Conservation (phyloP, 495 filamentous ascomycete species). For the Xylaria acuta region DNA sequence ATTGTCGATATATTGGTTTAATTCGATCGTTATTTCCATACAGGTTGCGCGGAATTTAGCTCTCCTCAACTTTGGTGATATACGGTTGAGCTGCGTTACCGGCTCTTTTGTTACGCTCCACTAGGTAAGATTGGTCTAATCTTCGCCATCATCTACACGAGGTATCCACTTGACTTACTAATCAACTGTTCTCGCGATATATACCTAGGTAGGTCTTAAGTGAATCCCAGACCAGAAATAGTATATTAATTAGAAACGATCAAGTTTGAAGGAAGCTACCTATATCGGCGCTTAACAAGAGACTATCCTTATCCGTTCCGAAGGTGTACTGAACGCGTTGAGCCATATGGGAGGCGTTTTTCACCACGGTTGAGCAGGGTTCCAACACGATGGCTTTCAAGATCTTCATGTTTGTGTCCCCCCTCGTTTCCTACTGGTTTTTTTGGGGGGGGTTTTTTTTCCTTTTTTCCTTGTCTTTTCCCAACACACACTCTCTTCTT, state of each 20-base stretch:
- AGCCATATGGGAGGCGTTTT: neutral
- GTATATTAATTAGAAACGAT: neutral
- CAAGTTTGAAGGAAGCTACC: neutral
- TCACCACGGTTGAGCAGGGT: neutral
- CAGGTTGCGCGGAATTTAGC: neutral
- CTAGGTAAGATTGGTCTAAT: neutral
- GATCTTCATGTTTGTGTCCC: conserved; percentile 14
- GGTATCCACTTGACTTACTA: conserved; percentile 9
- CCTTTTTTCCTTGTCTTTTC: no score
- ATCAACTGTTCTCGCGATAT: neutral
- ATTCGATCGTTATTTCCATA: neutral
- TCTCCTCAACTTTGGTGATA: neutral
- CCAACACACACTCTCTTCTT: no score
- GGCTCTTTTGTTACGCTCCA: neutral
- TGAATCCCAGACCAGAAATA: neutral
- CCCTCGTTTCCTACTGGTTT: no score
- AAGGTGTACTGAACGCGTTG: no score
- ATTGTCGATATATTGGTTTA: neutral
- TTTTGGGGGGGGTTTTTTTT: no score
- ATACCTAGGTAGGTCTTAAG: neutral
- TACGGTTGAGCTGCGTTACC: neutral
- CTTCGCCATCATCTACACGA: neutral
- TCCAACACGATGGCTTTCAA: conserved; percentile 8
- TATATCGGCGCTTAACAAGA: neutral
- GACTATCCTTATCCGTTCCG: neutral